phyloP scores from a whole-genome alignment of 176 grass and related monocot genomes.

The Juncus inflexus region DNA sequence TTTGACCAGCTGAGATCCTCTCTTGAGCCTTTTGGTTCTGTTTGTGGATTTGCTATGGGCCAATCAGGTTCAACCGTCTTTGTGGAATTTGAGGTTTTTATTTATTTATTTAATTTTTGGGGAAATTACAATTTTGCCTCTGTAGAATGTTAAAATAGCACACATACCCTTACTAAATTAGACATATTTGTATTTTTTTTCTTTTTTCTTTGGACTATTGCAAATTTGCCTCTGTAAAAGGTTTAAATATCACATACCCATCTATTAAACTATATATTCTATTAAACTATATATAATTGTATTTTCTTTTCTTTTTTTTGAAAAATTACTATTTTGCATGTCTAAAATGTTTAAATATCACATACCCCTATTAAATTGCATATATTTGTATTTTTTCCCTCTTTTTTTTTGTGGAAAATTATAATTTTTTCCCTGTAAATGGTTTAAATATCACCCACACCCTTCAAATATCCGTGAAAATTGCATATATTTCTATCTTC shows the following conservation, averaged over 20 bases:
- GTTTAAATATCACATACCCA: no score
- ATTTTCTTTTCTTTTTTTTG: not conserved
- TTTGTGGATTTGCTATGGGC: slow-evolving; percentile 12
- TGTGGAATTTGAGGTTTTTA: slow-evolving; percentile 28
- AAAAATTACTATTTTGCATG: not conserved
- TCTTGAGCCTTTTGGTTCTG: slow-evolving; percentile 13
- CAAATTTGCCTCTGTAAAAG: not conserved
- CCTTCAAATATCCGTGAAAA: not conserved
- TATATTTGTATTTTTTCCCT: not conserved
- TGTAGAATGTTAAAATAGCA: no score
- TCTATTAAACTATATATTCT: no score
- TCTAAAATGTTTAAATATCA: no score
- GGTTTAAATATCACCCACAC: slow-evolving; percentile 6
- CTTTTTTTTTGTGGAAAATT: no score
- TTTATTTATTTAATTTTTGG: not conserved
- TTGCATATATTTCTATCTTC: no score
- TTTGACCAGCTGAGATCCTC: slow-evolving; percentile 11
- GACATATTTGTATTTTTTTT: not conserved
- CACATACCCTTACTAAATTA: no score
- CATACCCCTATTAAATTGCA: not conserved
- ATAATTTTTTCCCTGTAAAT: not conserved
- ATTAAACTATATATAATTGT: not conserved
- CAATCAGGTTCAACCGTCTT: slow-evolving; percentile 13
- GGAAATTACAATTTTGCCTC: no score
- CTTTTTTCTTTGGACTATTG: not conserved